These are phyloP conservation scores for Tephrocybe sp. DNA, from an alignment of 768 basidiomycete species.

Conservation along the genomic window DNA sequence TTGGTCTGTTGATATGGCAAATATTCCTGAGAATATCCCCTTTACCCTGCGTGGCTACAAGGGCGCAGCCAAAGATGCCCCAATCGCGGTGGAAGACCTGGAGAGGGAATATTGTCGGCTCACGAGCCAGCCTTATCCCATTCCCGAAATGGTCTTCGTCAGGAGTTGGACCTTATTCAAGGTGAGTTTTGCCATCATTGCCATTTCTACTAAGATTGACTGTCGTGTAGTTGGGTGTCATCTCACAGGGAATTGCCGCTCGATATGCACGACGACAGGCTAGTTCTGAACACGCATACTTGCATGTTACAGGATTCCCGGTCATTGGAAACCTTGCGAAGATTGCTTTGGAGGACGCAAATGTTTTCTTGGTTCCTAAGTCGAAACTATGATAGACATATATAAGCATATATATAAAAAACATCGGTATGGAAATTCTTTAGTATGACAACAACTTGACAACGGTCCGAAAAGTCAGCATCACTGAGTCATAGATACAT, in stretches of 20 bases:
- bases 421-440: too few species aligned
- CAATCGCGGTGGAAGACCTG: slow-evolving; percentile 67
- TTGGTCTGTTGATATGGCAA: slow-evolving; percentile 58
- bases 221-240: slow-evolving; percentile 60
- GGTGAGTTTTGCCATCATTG: slow-evolving; percentile 36
- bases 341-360: slow-evolving; percentile 54
- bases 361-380: slow-evolving; percentile 28
- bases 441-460: background rate
- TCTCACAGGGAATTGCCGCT: slow-evolving; percentile 88
- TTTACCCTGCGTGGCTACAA: slow-evolving; percentile 58
- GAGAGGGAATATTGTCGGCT: slow-evolving; percentile 80
- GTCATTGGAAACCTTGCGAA: slow-evolving; percentile 64
- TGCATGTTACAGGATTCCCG: slow-evolving; percentile 48
- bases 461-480: background rate
- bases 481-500: background rate
- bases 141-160: slow-evolving; percentile 74
- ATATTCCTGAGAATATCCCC: slow-evolving; percentile 29
- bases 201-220: slow-evolving; percentile 1
- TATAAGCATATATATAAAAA: too few species aligned
- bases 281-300: slow-evolving; percentile 73
- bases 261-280: slow-evolving; percentile 83
- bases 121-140: slow-evolving; percentile 66
- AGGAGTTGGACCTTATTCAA: slow-evolving; percentile 85
- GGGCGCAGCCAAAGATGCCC: slow-evolving; percentile 50
- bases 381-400: slow-evolving; percentile 35